Evolutionary conservation across 306 rosid species (phyloP).

Genomic region (Abrus precatorius): DNA sequence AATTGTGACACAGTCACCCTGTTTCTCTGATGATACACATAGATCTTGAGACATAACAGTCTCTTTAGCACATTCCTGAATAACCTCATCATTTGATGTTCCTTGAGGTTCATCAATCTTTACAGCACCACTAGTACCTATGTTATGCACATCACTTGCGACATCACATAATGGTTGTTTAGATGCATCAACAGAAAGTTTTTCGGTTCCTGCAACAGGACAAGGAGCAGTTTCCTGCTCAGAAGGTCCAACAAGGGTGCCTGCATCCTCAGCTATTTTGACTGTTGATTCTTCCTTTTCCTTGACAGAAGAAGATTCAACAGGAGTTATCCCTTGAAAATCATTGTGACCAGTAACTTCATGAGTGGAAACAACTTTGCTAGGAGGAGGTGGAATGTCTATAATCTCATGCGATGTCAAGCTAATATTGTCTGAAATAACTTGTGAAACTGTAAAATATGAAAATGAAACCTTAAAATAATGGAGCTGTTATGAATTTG

Average conservation of each 20-base stretch:
- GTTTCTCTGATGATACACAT: constrained; percentile 55
- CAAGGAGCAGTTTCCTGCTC: constrained; percentile 53
- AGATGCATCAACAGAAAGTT: constrained; percentile 54
- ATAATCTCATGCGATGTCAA: constrained; percentile 47
- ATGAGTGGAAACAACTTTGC: constrained; percentile 48
- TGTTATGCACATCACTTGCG: constrained; percentile 45
- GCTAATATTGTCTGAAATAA: constrained; percentile 45
- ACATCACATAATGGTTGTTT: constrained; percentile 41
- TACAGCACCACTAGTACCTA: constrained; percentile 47
- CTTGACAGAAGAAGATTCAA: constrained; percentile 48
- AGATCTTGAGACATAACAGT: constrained; percentile 49
- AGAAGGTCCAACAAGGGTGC: constrained; percentile 53
- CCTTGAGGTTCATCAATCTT: constrained; percentile 49
- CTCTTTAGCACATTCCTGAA: constrained; percentile 57
- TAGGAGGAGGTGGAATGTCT: constrained; percentile 57
- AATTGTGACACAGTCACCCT: constrained; percentile 47
- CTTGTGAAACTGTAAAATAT: constrained; percentile 62
- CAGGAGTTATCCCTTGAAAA: constrained; percentile 50
- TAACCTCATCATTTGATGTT: constrained; percentile 47
- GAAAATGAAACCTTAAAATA: constrained; percentile 32
- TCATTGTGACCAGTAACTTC: constrained; percentile 50
- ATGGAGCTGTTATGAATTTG: not conserved
- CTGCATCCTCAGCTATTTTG: constrained; percentile 52
- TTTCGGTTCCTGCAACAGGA: constrained; percentile 57
- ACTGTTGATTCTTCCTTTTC: constrained; percentile 51